A percentile compares a stretch with the other conserved stretches of the same genome.
Evolutionary conservation across 106 monocot species (phyloP).

Genomic region (Allium sativum): DNA sequence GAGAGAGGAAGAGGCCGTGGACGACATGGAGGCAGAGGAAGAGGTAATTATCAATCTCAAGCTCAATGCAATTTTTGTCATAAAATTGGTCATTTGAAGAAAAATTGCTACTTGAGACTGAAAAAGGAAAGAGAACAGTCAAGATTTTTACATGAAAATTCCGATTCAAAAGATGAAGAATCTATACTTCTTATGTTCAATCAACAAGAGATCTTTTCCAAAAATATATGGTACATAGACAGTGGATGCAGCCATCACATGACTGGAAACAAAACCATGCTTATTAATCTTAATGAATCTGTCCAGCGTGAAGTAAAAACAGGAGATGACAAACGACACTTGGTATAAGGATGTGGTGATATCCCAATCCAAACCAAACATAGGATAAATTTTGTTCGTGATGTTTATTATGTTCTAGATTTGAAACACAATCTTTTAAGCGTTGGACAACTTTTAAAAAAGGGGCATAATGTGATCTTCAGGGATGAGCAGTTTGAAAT

Average conservation of each 20-base stretch:
- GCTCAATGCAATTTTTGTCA: constrained; percentile 5
- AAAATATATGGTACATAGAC: background rate
- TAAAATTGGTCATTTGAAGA: background rate
- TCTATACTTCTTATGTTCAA: background rate
- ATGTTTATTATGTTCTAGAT: constrained; percentile 1
- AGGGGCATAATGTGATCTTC: background rate
- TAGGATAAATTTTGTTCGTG: background rate
- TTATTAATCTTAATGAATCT: background rate
- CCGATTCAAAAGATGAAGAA: too few species aligned
- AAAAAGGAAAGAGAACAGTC: background rate
- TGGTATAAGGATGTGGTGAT: background rate
- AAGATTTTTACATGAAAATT: constrained; percentile 2
- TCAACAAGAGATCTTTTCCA: background rate
- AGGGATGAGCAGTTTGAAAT: constrained; percentile 2
- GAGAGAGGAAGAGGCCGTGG: too few species aligned
- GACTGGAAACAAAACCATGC: background rate
- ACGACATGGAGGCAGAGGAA: constrained; percentile 6
- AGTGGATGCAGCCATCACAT: background rate
- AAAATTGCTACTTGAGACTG: background rate
- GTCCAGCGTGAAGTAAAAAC: background rate
- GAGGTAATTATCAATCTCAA: background rate
- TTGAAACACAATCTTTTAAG: constrained; percentile 14
- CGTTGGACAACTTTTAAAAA: constrained; percentile 2
- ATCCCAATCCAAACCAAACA: constrained; percentile 3
- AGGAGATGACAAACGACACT: constrained; percentile 3